Evolutionary conservation across 352 stramenopile species (phyloP).

Genomic region (Phytopythium chamaehyphon): DNA sequence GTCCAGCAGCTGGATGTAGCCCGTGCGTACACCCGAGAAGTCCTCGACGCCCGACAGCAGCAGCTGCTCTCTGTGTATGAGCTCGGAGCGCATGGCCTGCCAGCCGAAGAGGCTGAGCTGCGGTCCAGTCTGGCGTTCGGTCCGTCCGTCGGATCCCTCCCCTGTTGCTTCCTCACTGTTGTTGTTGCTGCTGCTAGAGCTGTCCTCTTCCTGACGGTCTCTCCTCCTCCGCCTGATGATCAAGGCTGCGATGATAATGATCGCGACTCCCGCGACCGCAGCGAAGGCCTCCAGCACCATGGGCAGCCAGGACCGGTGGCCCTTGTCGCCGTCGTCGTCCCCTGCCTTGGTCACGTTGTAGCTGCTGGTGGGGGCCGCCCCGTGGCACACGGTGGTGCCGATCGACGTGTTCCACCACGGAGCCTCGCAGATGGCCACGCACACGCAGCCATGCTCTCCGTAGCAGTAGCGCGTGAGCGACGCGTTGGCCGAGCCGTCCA

Average conservation of each 20-base stretch:
- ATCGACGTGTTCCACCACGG: constrained; percentile 25
- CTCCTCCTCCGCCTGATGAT: constrained; percentile 14
- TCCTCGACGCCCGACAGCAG: constrained; percentile 34
- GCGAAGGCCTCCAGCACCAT: constrained; percentile 24
- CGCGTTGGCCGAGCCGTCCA: constrained; percentile 25
- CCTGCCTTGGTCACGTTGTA: constrained; percentile 13
- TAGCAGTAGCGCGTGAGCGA: constrained; percentile 37
- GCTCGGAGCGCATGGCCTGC: constrained; percentile 41
- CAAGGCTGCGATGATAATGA: constrained; percentile 24
- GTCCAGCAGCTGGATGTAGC: constrained; percentile 57
- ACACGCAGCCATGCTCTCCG: constrained; percentile 26
- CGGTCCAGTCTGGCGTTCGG: constrained; percentile 7
- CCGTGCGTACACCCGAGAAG: constrained; percentile 31
- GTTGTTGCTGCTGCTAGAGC: constrained; percentile 8
- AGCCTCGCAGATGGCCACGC: constrained; percentile 38
- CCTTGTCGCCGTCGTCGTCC: constrained; percentile 11
- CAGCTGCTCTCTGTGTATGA: constrained; percentile 47
- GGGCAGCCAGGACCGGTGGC: constrained; percentile 7
- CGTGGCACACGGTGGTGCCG: constrained; percentile 26
- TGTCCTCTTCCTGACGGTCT: constrained; percentile 1
- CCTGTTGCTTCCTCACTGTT: constrained; percentile 4
- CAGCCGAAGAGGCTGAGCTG: constrained; percentile 48
- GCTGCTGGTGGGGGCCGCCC: constrained; percentile 7
- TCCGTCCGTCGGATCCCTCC: constrained; percentile 6
- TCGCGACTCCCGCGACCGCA: constrained; percentile 24